Percentiles rank a stretch among this genome's conserved stretches.
phyloP scores from a whole-genome alignment of 2,329 filamentous ascomycete species.

The Calonectria pteridis region DNA sequence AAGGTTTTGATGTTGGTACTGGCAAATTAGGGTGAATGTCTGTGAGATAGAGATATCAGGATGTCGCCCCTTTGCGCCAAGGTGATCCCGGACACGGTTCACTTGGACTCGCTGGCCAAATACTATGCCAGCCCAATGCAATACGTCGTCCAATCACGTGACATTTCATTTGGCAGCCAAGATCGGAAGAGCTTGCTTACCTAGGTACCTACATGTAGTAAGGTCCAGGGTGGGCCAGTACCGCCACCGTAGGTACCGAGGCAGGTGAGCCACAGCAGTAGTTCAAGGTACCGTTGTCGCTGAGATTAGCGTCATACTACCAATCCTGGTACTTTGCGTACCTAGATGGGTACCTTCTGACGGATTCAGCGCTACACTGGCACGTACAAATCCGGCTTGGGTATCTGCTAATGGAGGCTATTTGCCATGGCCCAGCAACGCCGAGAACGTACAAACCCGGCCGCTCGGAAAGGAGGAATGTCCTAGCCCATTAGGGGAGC shows the following conservation, averaged over 20 bases:
- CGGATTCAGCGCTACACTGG: neutral
- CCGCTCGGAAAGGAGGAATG: neutral
- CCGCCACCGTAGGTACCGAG: neutral
- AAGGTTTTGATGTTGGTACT: constrained; percentile 27
- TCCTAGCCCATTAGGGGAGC: neutral
- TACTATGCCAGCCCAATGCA: constrained; percentile 35
- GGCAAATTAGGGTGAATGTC: constrained; percentile 25
- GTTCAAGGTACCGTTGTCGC: neutral
- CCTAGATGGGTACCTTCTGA: neutral
- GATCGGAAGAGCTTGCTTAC: neutral
- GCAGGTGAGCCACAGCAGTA: neutral
- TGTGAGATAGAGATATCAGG: constrained; percentile 31
- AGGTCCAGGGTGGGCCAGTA: neutral
- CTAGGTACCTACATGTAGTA: too few relatives aligned
- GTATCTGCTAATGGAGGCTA: neutral
- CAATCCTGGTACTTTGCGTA: neutral
- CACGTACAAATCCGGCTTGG: neutral
- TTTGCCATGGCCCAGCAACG: neutral
- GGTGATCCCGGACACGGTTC: constrained; percentile 38
- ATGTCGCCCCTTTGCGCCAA: constrained; percentile 42
- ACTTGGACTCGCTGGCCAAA: constrained; percentile 41
- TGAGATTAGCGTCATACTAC: neutral
- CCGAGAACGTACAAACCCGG: neutral
- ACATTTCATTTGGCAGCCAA: constrained; percentile 13
- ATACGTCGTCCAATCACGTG: constrained; percentile 31